These are phyloP conservation scores for Strobilomyces echinocephalus DNA, from an alignment of 768 basidiomycete genomes.

Conservation along the genomic window DNA sequence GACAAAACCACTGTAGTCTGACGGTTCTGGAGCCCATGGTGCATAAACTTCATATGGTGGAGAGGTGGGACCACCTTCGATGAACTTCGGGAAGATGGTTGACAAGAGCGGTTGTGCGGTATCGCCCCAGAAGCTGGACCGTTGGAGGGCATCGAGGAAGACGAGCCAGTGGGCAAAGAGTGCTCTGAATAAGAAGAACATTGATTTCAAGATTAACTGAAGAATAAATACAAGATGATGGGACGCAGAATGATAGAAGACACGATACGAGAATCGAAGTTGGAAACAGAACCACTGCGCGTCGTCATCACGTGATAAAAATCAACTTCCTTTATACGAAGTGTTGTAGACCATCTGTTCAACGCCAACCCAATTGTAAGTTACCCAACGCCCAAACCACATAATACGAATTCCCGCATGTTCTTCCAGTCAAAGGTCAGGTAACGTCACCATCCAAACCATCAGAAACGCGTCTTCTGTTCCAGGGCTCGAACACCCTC, in stretches of 20 bases:
- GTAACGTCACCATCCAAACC: too few relatives aligned
- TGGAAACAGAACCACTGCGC: neutral
- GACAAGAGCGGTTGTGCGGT: constrained; percentile 11
- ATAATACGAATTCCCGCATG: too few relatives aligned
- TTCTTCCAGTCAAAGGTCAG: too few relatives aligned
- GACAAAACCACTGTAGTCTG: neutral
- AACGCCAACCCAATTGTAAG: too few relatives aligned
- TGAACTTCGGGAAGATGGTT: constrained; percentile 1
- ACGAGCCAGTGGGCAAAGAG: constrained; percentile 14
- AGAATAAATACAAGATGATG: neutral
- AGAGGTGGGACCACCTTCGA: neutral
- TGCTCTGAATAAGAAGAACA: neutral
- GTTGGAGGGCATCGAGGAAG: constrained; percentile 12
- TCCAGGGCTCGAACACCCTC: too few relatives aligned
- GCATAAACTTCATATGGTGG: neutral
- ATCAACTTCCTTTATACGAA: too few relatives aligned
- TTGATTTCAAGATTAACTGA: too few relatives aligned
- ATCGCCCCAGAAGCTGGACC: constrained; percentile 1
- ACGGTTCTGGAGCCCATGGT: neutral
- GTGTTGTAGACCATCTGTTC: too few relatives aligned
- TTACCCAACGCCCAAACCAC: too few relatives aligned
- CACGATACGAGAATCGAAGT: neutral
- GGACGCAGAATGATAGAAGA: neutral
- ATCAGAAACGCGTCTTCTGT: too few relatives aligned
- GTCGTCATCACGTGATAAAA: constrained; percentile 18